phyloP scores from a whole-genome alignment of 1,139 yeast genomes.

The Yamadazyma pseudoaaseri region DNA sequence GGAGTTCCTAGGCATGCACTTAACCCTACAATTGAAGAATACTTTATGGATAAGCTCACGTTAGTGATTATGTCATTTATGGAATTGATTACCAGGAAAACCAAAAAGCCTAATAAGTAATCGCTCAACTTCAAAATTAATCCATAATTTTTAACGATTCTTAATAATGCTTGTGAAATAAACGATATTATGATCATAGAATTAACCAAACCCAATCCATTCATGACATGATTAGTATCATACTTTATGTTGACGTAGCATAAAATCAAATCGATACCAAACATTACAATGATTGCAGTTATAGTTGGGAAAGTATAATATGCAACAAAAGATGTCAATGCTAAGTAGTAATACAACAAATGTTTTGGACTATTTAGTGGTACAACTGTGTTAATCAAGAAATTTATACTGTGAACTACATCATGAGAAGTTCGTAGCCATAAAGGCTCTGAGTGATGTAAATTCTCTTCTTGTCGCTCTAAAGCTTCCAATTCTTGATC shows the following conservation, averaged over 20 bases:
- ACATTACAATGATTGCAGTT: neutral
- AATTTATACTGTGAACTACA: constrained; percentile 5
- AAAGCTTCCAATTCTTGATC: constrained; percentile 10
- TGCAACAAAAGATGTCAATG: neutral
- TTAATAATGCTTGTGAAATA: constrained; percentile 28
- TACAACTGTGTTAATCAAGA: constrained; percentile 3
- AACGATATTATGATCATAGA: constrained; percentile 30
- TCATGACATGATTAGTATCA: constrained; percentile 10
- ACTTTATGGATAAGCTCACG: constrained; percentile 32
- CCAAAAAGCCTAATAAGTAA: constrained; percentile 38
- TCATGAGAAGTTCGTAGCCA: constrained; percentile 4
- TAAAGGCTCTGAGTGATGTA: constrained; percentile 2
- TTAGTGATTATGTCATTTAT: constrained; percentile 44
- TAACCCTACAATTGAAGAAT: constrained; percentile 37
- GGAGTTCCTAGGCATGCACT: constrained; percentile 47
- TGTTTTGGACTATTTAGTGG: constrained; percentile 7
- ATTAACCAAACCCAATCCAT: constrained; percentile 23
- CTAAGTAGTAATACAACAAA: constrained; percentile 6
- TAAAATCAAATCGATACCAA: neutral
- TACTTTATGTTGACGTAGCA: constrained; percentile 1
- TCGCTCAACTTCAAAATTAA: constrained; percentile 36
- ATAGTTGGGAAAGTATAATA: constrained; percentile 1
- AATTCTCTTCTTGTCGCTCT: constrained; percentile 4
- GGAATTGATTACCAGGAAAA: constrained; percentile 41
- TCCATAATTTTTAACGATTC: constrained; percentile 38